Evolutionary conservation across 331 rosid species (phyloP), one percentile per base, ranked within the genome.

Genomic region (Ulmus americana): DNA sequence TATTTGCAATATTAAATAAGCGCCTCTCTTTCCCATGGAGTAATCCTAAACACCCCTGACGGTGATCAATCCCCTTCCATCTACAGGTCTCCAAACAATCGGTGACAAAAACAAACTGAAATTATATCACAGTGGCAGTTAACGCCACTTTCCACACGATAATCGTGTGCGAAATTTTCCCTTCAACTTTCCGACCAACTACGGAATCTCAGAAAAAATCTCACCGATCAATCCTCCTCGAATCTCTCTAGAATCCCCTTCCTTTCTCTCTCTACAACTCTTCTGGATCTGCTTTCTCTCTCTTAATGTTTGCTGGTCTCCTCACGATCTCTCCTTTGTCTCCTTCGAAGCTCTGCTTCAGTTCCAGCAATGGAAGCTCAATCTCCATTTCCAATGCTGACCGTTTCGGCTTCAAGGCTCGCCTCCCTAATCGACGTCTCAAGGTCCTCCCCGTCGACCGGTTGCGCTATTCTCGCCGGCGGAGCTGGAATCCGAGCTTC

Each of bases 271-370:
- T 62, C 44, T 4, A 6, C 20, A 15, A 4, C 6, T 48, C 12
- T 53, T 44, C 41, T 67, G 51, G 48, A 49, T 28, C 43, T 45
- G 51, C 61, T 7, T 10, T 9, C n/a, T n/a, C 43, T 1, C 11
- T 28, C 3, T 38, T 57, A 40, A 86, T 85, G 95, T 69, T 80
- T 8, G 59, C 87, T 54, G 63, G 70, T 79, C 75, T 83, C 6
- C 69, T 88, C 7, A 76, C 38, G 3, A 48, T 80, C 43, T 69
- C 82, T 49, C 77, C 73, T 64, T 72, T 69, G 44, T 53, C 81
- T 46, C 79, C 63, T 48, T 81, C 84, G 0, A 78, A 73, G 40
- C 79, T 70, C 66, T 61, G 62, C 51, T 77, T 74, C 77, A 72
- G 45, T 55, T 51, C 39, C 62, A 28, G 81, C 41, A 9, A 28